Base-by-base conservation (phyloP, 2,329 filamentous ascomycete genomes). In the Arthrobotrys sphaeroides region DNA sequence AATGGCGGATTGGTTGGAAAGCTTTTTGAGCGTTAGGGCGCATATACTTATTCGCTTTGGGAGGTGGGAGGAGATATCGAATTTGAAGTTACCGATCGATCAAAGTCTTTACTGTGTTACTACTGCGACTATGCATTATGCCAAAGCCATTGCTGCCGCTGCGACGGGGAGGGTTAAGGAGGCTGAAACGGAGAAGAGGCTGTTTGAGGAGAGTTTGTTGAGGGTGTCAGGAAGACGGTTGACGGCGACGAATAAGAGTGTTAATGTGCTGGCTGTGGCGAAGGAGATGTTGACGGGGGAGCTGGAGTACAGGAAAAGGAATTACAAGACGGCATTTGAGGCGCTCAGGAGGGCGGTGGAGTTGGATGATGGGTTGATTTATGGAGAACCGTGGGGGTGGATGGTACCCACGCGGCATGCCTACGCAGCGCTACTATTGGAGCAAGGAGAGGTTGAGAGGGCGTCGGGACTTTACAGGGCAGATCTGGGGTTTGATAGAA, bases 1-100 rank as follows among this genome's bases (percentile, higher is more conserved):
- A 0, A 93, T 94, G 90, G 90, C 91, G 0, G 90, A 93, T 81
- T 93, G 90, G 88, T 83, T 93, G 0, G 91, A 94, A 81, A 87
- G 87, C 0, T 93, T 92, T 77, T 82, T 91, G 2, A 86, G 87
- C 0, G 88, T 92, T 81, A 86, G 88, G 2, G 83, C 90, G 1
- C 91, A 94, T 80, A 88, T 89, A 0, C 83, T 91, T 13, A 85
- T 94, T 47, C 88, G 91, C 0, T 94, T 94, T 78, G 91, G 91
- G 0, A 84, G 83, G 13, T 94, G 91, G 91, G 79, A 88, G 0
- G 89, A 92, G 0, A 84, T 93, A 20, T 82, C 90, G 6, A 81
- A 83, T 0, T 81, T 91, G 0, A 72, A 82, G 0, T 74, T 91
- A 0, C 90, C 90, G 0, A 65, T 81, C 0, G 90, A 94, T 77